Evolutionary conservation across 805 yeast species (phyloP).

Genomic region (Hanseniaspora clermontiae): DNA sequence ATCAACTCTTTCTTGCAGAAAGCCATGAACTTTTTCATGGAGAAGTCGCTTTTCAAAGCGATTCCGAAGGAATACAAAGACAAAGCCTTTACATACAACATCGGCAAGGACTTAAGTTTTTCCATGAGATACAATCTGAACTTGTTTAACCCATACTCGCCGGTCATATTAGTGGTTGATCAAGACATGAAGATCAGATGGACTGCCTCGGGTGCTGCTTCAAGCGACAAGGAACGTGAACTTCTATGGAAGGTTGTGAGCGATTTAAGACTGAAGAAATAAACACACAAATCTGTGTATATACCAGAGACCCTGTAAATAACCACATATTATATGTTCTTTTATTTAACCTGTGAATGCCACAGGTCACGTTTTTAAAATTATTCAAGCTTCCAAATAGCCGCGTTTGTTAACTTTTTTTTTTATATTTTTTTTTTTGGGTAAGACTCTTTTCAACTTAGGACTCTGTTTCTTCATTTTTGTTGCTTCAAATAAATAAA

Average conservation of each 20-base stretch:
- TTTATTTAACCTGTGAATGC: not conserved
- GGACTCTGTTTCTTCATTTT: no score
- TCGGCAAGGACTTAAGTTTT: constrained; percentile 40
- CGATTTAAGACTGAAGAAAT: constrained; percentile 42
- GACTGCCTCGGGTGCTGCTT: constrained; percentile 79
- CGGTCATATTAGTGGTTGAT: constrained; percentile 73
- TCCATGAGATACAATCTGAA: constrained; percentile 45
- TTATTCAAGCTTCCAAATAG: no score
- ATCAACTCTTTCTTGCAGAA: constrained; percentile 2
- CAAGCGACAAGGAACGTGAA: constrained; percentile 43
- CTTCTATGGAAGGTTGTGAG: constrained; percentile 54
- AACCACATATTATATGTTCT: not conserved
- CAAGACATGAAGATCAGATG: constrained; percentile 64
- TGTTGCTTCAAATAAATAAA: no score
- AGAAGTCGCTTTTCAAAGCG: constrained; percentile 32
- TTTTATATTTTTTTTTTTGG: no score
- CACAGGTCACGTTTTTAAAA: not conserved
- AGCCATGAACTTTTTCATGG: constrained; percentile 26
- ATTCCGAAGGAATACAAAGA: constrained; percentile 40
- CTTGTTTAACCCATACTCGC: constrained; percentile 67
- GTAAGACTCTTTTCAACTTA: no score
- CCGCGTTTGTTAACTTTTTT: no score
- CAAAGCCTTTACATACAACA: constrained; percentile 52
- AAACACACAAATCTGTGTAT: not conserved
- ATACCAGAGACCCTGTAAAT: not conserved